Evolutionary conservation across 23 red algal genomes (phyloP).

Genomic region (Gracilaria domingensis): DNA sequence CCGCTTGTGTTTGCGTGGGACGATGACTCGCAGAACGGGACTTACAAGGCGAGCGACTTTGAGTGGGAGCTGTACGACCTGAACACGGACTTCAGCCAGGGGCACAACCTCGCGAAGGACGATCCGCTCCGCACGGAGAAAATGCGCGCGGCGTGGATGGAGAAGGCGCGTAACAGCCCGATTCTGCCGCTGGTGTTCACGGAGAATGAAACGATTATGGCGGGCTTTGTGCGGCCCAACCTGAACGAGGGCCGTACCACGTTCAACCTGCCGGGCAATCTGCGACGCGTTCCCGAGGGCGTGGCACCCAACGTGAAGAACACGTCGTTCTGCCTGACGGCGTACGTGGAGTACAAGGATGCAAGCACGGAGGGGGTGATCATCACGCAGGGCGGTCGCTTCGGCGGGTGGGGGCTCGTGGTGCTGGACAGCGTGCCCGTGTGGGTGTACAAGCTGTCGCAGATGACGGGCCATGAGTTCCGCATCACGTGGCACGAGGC

Average conservation of each 20-base stretch:
- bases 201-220: too few relatives aligned
- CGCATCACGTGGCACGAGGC: too few relatives aligned
- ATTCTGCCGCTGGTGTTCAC: too few relatives aligned
- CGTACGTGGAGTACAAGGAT: not conserved
- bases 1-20: not conserved
- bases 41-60: not conserved
- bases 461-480: too few relatives aligned
- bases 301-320: constrained; percentile 15
- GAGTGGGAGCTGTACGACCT: constrained; percentile 7
- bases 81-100: not conserved
- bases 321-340: not conserved
- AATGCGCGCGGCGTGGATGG: too few relatives aligned
- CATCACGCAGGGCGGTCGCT: not conserved
- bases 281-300: too few relatives aligned
- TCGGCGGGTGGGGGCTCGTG: not conserved
- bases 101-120: not conserved
- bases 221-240: too few relatives aligned
- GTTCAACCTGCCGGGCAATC: too few relatives aligned
- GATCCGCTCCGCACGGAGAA: not conserved
- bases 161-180: too few relatives aligned
- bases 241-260: too few relatives aligned
- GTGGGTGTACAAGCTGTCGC: too few relatives aligned
- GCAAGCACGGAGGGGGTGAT: not conserved
- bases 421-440: not conserved
- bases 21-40: not conserved